Conservation (phyloP, 75 land plant species). For the Isoetes taiwanensis region DNA sequence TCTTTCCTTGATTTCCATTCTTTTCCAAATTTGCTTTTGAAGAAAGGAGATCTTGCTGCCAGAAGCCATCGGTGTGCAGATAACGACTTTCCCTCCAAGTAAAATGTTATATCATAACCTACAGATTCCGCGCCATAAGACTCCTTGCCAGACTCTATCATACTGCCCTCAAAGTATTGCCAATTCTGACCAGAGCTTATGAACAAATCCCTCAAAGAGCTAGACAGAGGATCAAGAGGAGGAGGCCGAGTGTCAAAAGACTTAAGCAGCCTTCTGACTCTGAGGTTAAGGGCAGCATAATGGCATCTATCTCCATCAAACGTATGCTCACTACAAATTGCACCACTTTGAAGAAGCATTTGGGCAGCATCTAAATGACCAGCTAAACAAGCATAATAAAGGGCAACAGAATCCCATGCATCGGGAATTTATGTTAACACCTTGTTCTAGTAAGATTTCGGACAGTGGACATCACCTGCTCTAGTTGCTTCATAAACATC, state of each 20-base stretch:
- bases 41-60: conserved; percentile 73
- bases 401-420: conserved; percentile 75
- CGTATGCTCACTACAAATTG: conserved; percentile 81
- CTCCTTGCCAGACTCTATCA: neutral
- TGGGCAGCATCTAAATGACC: conserved; percentile 80
- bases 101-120: conserved; percentile 59
- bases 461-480: conserved; percentile 82
- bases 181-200: conserved; percentile 33
- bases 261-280: conserved; percentile 62
- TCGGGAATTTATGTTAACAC: conserved; percentile 83
- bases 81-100: conserved; percentile 62
- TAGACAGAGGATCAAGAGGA: conserved; percentile 63
- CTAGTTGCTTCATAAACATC: conserved; percentile 77
- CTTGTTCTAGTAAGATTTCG: conserved; percentile 49
- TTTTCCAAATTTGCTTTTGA: conserved; percentile 50
- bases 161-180: conserved; percentile 4
- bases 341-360: conserved; percentile 67
- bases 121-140: no score
- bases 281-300: conserved; percentile 77
- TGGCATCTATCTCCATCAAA: conserved; percentile 98
- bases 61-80: conserved; percentile 75
- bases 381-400: conserved; percentile 88
- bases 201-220: conserved; percentile 64
- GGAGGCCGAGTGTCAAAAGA: conserved; percentile 88
- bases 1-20: conserved; percentile 67